These are phyloP conservation scores for Fusarium sp. DNA, from an alignment of 2,329 filamentous ascomycete species.

Conservation along the genomic window DNA sequence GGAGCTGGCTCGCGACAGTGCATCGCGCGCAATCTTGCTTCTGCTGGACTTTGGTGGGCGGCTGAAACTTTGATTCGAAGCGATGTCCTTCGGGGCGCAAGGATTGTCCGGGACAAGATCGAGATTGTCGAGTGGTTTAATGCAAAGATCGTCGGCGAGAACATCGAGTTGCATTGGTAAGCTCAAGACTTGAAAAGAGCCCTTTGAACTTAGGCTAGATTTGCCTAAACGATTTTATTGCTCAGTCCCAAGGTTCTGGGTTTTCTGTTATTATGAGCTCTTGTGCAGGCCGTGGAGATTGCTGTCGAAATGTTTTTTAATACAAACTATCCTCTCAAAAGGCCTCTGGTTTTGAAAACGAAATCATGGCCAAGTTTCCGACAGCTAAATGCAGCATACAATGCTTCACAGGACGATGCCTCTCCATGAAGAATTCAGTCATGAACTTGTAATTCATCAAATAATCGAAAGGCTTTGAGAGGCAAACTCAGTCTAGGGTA, in stretches of 20 bases:
- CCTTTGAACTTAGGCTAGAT: neutral
- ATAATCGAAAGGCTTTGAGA: accelerated
- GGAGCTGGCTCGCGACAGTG: neutral
- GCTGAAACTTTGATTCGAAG: neutral
- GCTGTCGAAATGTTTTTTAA: accelerated
- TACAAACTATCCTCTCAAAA: neutral
- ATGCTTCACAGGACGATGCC: neutral
- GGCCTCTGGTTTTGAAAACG: neutral
- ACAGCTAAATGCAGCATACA: neutral
- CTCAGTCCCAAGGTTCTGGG: neutral
- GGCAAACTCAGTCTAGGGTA: neutral
- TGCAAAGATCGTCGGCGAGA: neutral
- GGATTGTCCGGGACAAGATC: no score
- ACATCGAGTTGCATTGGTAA: neutral
- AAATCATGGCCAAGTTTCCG: accelerated
- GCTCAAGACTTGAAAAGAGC: neutral
- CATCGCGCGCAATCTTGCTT: neutral
- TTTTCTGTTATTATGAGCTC: neutral
- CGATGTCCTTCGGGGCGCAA: neutral
- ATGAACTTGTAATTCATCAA: neutral
- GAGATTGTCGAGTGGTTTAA: neutral
- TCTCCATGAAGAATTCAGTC: neutral
- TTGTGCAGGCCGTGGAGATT: accelerated
- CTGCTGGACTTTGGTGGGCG: neutral
- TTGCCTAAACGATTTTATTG: neutral